Evolutionary conservation across 306 rosid species (phyloP).

Genomic region (Acacia acuminata): DNA sequence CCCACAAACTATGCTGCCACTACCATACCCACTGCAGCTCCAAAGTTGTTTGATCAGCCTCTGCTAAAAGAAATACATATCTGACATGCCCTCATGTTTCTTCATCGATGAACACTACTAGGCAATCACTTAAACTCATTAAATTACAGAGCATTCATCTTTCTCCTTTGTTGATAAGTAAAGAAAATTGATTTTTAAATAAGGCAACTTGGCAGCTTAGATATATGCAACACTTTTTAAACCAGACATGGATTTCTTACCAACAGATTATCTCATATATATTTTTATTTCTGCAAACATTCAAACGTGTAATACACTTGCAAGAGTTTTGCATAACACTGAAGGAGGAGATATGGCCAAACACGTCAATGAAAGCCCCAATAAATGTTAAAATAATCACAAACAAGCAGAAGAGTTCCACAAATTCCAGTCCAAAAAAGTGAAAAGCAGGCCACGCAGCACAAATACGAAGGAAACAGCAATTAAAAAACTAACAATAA

Average conservation of each 20-base stretch:
- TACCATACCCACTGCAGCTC: too few relatives aligned
- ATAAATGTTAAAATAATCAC: too few relatives aligned
- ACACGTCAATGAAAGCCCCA: background rate
- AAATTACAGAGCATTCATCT: background rate
- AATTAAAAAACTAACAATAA: background rate
- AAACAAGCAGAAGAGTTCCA: constrained; percentile 14
- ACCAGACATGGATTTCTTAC: background rate
- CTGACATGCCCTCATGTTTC: background rate
- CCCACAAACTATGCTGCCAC: too few relatives aligned
- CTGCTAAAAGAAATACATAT: background rate
- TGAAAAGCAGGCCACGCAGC: background rate
- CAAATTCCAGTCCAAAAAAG: background rate
- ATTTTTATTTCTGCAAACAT: background rate
- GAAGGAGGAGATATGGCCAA: background rate
- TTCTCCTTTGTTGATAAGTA: background rate
- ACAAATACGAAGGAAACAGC: background rate
- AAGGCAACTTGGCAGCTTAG: background rate
- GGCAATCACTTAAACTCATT: background rate
- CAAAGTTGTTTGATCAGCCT: too few relatives aligned
- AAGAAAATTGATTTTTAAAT: background rate
- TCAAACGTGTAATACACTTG: constrained; percentile 4
- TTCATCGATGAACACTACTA: background rate
- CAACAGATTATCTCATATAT: background rate
- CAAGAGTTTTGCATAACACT: background rate
- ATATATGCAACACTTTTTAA: background rate